Base-by-base conservation (phyloP, 257 asterid genomes). In the Vinca minor region DNA sequence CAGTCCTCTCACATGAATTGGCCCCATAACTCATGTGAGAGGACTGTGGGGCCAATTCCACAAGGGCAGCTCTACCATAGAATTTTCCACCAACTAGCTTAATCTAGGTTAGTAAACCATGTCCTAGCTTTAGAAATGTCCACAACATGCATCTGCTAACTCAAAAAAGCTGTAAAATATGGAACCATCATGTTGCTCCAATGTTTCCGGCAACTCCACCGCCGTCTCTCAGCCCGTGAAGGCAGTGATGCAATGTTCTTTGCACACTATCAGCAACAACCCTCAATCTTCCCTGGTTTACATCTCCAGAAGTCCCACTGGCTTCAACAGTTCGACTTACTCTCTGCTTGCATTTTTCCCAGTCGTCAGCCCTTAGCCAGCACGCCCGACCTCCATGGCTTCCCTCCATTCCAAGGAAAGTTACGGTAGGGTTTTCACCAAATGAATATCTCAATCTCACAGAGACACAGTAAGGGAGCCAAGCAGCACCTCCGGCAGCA, bases 331-430 rank as follows among this genome's bases (percentile, higher is more conserved):
- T 87, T 62, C 94, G 81, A 1, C 74, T 75, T 18, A 89, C 94
- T 67, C 88, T 82, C 73, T 87, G 97, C 69, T 83, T 87, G 73
- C 94, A 87, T 66, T 82, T 89, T 44, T 93, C 97, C 99, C 99
- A 93, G 15, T 93, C 97, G 18, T 85, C 99, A 25, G 68, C 71
- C 42, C 87, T 74, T 70, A 73, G 44, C 97, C 99, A 93, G 84
- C 97, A 93, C 3, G 99, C 92, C 46, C 90, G 84, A n/a, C 97
- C 97, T 35, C 97, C 99, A 66, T 93, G 97, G 77, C 99, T 93
- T 44, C 99, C 97, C 81, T 89, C 97, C 99, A 93, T 93, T 44
- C 86, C 86, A n/a, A 89, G 85, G 62, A 87, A 93, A 41, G 85
- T 76, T 4, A 89, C 94, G 14, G 28, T 70, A 2, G 91, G 84